These are phyloP conservation scores for Leccinum fuscescens DNA, from an alignment of 1,284 basidiomycete genomes.

Conservation along the genomic window DNA sequence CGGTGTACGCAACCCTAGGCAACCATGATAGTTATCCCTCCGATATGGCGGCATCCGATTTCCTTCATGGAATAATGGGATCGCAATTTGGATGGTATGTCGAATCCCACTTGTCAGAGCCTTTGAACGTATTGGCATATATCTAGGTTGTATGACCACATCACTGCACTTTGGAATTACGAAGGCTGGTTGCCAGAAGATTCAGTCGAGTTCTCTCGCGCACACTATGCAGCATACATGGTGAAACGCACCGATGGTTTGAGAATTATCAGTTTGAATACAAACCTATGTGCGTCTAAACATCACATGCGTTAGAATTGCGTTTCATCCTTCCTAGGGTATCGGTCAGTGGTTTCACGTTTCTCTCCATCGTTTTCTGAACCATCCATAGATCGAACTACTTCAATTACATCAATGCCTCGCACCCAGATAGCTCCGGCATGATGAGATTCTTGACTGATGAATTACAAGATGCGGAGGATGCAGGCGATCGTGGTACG, in stretches of 20 bases:
- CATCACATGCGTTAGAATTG: not conserved
- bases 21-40: slow-evolving; percentile 55
- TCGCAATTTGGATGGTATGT: slow-evolving; percentile 64
- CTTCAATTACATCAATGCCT: slow-evolving; percentile 78
- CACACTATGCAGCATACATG: slow-evolving; percentile 73
- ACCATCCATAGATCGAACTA: slow-evolving; percentile 51
- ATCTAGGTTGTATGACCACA: slow-evolving; percentile 71
- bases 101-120: not conserved
- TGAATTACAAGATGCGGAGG: slow-evolving; percentile 77
- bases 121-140: not conserved
- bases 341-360: slow-evolving; percentile 15
- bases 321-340: slow-evolving; percentile 13
- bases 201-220: slow-evolving; percentile 55
- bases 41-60: slow-evolving; percentile 45
- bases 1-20: slow-evolving; percentile 72
- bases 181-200: slow-evolving; percentile 69
- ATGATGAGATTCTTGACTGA: slow-evolving; percentile 79
- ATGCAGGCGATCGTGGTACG: slow-evolving; percentile 63
- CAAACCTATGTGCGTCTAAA: slow-evolving; percentile 60
- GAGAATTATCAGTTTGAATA: slow-evolving; percentile 75
- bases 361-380: slow-evolving; percentile 5
- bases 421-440: slow-evolving; percentile 67
- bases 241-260: slow-evolving; percentile 67
- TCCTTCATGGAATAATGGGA: slow-evolving; percentile 51
- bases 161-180: slow-evolving; percentile 66